Base-by-base conservation (phyloP, 2,329 filamentous ascomycete genomes). In the Falciphora oryzae region DNA sequence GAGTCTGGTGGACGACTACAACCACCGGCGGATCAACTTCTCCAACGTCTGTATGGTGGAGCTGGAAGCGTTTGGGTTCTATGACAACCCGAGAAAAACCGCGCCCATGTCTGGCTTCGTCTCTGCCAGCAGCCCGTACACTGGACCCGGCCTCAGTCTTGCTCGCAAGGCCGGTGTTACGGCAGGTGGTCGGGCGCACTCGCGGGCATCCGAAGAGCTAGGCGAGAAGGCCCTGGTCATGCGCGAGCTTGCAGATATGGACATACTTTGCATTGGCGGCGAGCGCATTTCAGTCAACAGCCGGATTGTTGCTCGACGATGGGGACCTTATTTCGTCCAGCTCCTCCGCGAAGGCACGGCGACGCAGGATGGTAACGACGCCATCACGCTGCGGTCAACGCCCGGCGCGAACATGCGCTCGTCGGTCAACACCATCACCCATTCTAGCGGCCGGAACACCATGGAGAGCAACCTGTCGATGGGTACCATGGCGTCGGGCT, bases 11-110 rank as follows among this genome's bases (percentile, higher is more conserved):
- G 94, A 99, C 70, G 95, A 99, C 75, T 99, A 99, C 77, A 98
- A 98, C 74, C 95, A 98, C 73, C 90, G 95, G 14, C 89, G 95
- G 31, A 96, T 99, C 77, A 99, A 99, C 76, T 99, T 98, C 74
- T 91, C 91, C 13, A 96, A 99, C 73, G 88, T 98, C 32, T 98
- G 95, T 75, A 90, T 98, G 83, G 94, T 99, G 11, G 95, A 99
- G 76, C 82, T 99, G 14, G 95, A 99, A 74, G 93, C 95, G 0
- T 99, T 98, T 79, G 95, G 95, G 1, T 88, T 99, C 58, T 98
- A 97, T 75, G 94, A 98, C 73, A 99, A 98, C 74, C 93, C 95
- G 14, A 87, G 93, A 68, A 90, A 89, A 73, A 86, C 83, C 0
- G 81, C 86, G 5, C 91, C 94, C 1, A 87, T 92, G 70, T 96